Conservation (phyloP, 768 basidiomycete genomes). For the Amanita phalloides region DNA sequence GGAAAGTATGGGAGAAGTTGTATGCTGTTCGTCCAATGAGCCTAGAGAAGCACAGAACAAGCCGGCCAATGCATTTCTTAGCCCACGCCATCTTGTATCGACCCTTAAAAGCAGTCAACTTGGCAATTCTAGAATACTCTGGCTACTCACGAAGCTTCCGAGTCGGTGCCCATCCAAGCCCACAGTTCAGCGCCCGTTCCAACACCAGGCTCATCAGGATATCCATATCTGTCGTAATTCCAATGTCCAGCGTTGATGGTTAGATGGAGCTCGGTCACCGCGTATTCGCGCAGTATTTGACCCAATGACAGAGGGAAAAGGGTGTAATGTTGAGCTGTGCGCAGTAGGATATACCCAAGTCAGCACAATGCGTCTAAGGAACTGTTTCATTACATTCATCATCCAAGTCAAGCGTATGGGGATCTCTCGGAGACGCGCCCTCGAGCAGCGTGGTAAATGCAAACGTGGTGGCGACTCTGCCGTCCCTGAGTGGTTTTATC, state of each 20-base stretch:
- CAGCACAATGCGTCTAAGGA: not conserved
- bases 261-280: constrained; percentile 81
- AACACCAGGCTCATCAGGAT: constrained; percentile 65
- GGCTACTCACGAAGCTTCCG: constrained; percentile 31
- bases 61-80: constrained; percentile 85
- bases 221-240: constrained; percentile 79
- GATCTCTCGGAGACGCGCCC: constrained; percentile 45
- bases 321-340: constrained; percentile 56
- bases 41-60: constrained; percentile 92
- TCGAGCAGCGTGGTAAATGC: constrained; percentile 60
- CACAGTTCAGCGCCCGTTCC: constrained; percentile 84
- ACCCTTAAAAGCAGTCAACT: constrained; percentile 29
- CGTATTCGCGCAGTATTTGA: constrained; percentile 77
- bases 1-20: constrained; percentile 20
- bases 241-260: constrained; percentile 83
- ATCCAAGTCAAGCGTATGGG: constrained; percentile 16
- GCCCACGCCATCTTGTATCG: constrained; percentile 64
- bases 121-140: not conserved
- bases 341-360: constrained; percentile 13
- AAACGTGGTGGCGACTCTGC: constrained; percentile 73
- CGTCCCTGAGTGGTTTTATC: constrained; percentile 57
- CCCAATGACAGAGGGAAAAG: constrained; percentile 82
- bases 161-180: constrained; percentile 82
- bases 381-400: constrained; percentile 3
- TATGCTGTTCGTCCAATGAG: constrained; percentile 63